These are phyloP conservation scores for Nakataea oryzae DNA, from an alignment of 2,329 filamentous ascomycete genomes.

Conservation along the genomic window DNA sequence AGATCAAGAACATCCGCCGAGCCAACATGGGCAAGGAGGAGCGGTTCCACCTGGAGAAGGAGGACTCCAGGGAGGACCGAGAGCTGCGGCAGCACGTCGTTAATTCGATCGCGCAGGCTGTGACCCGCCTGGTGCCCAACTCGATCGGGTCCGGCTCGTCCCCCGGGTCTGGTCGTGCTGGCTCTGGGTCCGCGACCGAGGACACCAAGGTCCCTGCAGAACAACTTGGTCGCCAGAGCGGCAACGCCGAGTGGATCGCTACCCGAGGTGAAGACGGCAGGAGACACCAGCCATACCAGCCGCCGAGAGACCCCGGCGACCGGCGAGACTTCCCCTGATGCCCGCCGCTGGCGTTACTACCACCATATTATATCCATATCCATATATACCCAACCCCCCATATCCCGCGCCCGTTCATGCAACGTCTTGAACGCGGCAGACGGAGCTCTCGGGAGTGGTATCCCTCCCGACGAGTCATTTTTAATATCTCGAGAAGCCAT, in stretches of 20 bases:
- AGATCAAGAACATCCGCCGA: conserved; percentile 78
- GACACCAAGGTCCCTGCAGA: conserved; percentile 53
- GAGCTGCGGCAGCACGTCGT: conserved; percentile 68
- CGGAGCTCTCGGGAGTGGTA: too few relatives aligned
- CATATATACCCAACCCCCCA: neutral
- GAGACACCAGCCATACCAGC: conserved; percentile 10
- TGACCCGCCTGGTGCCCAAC: conserved; percentile 53
- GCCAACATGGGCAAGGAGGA: conserved; percentile 79
- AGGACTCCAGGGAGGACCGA: conserved; percentile 65
- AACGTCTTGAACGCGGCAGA: neutral
- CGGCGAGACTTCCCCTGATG: conserved; percentile 10
- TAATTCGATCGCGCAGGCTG: conserved; percentile 60
- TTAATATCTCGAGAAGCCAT: neutral
- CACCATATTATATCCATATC: neutral
- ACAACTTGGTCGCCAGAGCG: conserved; percentile 34
- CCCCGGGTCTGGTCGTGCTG: conserved; percentile 11
- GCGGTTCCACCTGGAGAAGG: conserved; percentile 69
- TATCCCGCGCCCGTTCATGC: neutral
- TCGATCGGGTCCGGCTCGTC: conserved; percentile 18
- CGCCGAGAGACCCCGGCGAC: conserved; percentile 7
- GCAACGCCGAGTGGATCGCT: conserved; percentile 24
- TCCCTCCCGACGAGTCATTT: neutral
- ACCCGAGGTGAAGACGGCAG: conserved; percentile 22
- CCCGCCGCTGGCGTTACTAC: neutral
- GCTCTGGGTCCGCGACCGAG: conserved; percentile 23